Evolutionary conservation across 2,329 filamentous ascomycete genomes (phyloP).

Genomic region (Penicillium sp.): DNA sequence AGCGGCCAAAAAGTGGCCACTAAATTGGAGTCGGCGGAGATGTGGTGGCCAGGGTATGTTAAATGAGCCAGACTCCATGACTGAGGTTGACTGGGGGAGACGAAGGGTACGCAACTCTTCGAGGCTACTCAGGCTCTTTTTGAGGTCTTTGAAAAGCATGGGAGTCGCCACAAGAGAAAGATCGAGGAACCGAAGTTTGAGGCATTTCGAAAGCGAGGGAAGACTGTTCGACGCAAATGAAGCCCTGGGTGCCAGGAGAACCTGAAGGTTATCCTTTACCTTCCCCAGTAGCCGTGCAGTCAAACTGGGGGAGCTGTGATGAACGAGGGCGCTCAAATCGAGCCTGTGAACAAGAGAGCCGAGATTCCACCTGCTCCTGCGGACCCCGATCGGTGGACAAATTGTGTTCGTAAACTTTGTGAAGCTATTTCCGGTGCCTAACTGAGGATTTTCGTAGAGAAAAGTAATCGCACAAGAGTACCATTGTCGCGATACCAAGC

Average conservation of each 20-base stretch:
- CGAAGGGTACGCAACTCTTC: slow-evolving; percentile 50
- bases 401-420: slow-evolving; percentile 59
- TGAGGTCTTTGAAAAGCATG: slow-evolving; percentile 55
- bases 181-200: slow-evolving; percentile 55
- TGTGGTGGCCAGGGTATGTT: slow-evolving; percentile 33
- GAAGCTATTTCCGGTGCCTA: slow-evolving; percentile 58
- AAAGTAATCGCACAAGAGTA: slow-evolving; percentile 56
- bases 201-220: slow-evolving; percentile 61
- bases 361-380: slow-evolving; percentile 51
- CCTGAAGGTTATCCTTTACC: slow-evolving; percentile 56
- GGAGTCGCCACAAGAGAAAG: slow-evolving; percentile 58
- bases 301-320: slow-evolving; percentile 62
- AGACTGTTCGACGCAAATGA: slow-evolving; percentile 64
- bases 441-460: slow-evolving; percentile 58
- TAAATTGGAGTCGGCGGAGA: slow-evolving; percentile 29
- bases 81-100: slow-evolving; percentile 44
- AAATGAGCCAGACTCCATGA: slow-evolving; percentile 22
- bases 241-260: slow-evolving; percentile 63
- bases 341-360: slow-evolving; percentile 58
- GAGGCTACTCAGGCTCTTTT: slow-evolving; percentile 56
- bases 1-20: slow-evolving; percentile 26
- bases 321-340: slow-evolving; percentile 60
- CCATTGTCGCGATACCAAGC: slow-evolving; percentile 61
- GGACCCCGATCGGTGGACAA: slow-evolving; percentile 53
- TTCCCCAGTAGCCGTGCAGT: slow-evolving; percentile 62